Percentiles rank a stretch among this genome's conserved stretches.
Evolutionary conservation across 1,284 basidiomycete species (phyloP).

Genomic region (Phlebopus sp.): DNA sequence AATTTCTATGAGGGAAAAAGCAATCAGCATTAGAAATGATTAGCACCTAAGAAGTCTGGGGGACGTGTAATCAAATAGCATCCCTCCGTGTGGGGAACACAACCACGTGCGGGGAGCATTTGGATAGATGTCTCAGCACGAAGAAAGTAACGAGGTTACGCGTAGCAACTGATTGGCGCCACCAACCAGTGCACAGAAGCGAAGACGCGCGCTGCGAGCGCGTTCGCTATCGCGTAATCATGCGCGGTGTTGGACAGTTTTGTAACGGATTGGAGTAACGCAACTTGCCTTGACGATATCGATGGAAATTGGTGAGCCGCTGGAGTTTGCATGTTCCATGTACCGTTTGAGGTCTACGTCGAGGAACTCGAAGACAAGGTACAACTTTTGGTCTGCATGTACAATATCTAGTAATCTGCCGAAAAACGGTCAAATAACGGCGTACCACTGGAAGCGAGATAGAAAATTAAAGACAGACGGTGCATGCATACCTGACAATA

Average conservation of each 20-base stretch:
- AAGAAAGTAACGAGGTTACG: neutral
- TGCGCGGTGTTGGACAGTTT: neutral
- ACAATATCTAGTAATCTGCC: slow-evolving; percentile 93
- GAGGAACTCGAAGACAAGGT: slow-evolving; percentile 95
- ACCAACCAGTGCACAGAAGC: slow-evolving; percentile 22
- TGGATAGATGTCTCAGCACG: slow-evolving; percentile 1
- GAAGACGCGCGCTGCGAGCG: slow-evolving; percentile 17
- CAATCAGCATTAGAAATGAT: neutral
- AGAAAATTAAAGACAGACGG: slow-evolving; percentile 4
- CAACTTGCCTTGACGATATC: slow-evolving; percentile 81
- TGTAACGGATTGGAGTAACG: slow-evolving; percentile 1
- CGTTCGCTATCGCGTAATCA: slow-evolving; percentile 13
- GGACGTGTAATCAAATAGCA: neutral
- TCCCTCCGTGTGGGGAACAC: neutral
- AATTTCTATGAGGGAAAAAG: slow-evolving; percentile 64
- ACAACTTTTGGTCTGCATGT: slow-evolving; percentile 95
- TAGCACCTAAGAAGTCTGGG: slow-evolving; percentile 8
- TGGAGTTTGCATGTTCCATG: slow-evolving; percentile 84
- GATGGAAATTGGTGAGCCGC: slow-evolving; percentile 66
- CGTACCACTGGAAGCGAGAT: neutral
- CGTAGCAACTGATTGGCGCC: slow-evolving; percentile 4
- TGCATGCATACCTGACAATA: slow-evolving; percentile 73
- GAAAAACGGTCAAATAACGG: slow-evolving; percentile 13
- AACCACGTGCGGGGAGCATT: neutral
- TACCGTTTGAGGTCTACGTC: slow-evolving; percentile 95